Evolutionary conservation across 2,329 filamentous ascomycete species (phyloP), one percentile per base, ranked within the genome.

Genomic region (Monilinia laxa): DNA sequence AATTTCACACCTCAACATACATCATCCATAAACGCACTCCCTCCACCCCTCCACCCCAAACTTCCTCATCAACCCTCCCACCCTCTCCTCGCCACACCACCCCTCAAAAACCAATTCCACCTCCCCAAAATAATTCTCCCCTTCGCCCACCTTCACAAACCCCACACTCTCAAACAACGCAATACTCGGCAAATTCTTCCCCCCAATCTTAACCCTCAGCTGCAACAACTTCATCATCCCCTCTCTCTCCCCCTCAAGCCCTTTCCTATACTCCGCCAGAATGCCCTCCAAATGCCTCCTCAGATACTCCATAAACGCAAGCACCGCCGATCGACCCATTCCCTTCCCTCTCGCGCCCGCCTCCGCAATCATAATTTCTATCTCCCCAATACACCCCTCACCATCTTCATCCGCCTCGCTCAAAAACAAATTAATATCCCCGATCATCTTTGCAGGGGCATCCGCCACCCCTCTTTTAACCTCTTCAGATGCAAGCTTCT

Each of bases 351-450:
- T 86, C 40, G 86, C 79, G 0, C 76, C 74, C 5, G 78, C 78
- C 1, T 81, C 79, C 0, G 92, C 92, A 69, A 97, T 88, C 93
- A 97, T 96, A 70, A 97, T 85, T 77, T 96, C 92, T 9, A 97
- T 78, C 75, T 96, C 93, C 31, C 90, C 93, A 4, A 89, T 12
- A 82, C 71, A 35, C 54, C 64, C 67, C 68, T 68, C 69, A 10
- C 68, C 67, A 4, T 73, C 67, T 0, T 82, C 83, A 14, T 89
- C 84, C 58, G 82, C 82, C 0, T 73, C 67, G 0, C 85, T 87
- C 0, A 98, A 79, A 75, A 98, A 97, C 47, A 97, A 82, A 75
- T 93, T 93, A 58, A 93, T 84, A 73, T 93, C 91, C 0, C 91
- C 91, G 10, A 91, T 75, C 87, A 92, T 91, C 11, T 76, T 77